These are phyloP conservation scores for Chaetomium sp. DNA, from an alignment of 2,329 filamentous ascomycete species.

Conservation along the genomic window DNA sequence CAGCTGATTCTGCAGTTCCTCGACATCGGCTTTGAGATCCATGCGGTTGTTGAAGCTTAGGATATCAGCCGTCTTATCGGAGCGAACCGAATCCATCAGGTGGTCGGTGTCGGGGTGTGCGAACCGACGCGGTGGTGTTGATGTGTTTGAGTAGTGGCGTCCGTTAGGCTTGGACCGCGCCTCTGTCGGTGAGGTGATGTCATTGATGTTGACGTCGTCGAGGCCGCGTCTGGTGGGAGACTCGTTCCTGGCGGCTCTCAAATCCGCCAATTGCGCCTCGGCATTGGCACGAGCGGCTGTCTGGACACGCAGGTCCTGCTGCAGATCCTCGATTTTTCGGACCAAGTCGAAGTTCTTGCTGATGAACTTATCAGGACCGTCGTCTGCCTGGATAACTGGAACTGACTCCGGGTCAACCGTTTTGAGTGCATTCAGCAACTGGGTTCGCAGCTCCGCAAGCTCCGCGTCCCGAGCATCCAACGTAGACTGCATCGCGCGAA, in stretches of 20 bases:
- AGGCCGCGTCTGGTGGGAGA: conserved; percentile 72
- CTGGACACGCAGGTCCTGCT: conserved; percentile 82
- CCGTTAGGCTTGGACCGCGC: conserved; percentile 57
- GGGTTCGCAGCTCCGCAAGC: conserved; percentile 74
- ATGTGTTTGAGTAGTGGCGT: conserved; percentile 69
- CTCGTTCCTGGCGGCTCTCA: conserved; percentile 74
- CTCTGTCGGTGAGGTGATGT: conserved; percentile 75
- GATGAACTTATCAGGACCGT: conserved; percentile 63
- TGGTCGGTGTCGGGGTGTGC: conserved; percentile 56
- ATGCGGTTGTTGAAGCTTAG: conserved; percentile 83
- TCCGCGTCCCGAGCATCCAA: conserved; percentile 81
- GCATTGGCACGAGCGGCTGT: conserved; percentile 79
- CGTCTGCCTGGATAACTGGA: conserved; percentile 63
- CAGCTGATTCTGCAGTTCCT: conserved; percentile 90
- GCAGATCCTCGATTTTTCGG: conserved; percentile 83
- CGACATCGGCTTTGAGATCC: conserved; percentile 87
- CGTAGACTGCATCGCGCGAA: conserved; percentile 75
- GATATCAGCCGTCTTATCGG: conserved; percentile 83
- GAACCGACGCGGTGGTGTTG: conserved; percentile 75
- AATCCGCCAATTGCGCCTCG: conserved; percentile 77
- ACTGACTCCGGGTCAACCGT: conserved; percentile 78
- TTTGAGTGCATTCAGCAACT: conserved; percentile 80
- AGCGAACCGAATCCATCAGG: conserved; percentile 73
- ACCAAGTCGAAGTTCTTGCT: conserved; percentile 81
- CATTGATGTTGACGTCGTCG: conserved; percentile 82